phyloP scores from a whole-genome alignment of 2,329 filamentous ascomycete genomes.

The Thielaviopsis musarum region DNA sequence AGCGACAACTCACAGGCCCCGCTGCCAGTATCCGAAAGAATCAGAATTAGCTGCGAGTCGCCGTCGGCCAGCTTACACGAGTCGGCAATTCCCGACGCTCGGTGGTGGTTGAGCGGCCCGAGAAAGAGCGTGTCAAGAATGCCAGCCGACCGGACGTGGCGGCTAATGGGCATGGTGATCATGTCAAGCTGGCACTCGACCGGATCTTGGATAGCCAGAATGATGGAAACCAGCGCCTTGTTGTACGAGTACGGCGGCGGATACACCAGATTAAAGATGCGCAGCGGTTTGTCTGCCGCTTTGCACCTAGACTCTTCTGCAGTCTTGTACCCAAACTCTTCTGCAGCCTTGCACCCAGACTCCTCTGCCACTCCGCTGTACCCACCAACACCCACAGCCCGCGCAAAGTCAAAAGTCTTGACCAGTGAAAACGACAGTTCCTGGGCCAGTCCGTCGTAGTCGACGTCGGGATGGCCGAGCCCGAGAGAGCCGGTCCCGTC shows the following conservation, averaged over 20 bases:
- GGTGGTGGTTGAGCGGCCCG: constrained; percentile 30
- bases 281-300: constrained; percentile 16
- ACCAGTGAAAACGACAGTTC: constrained; percentile 59
- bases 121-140: constrained; percentile 8
- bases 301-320: too few relatives aligned
- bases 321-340: not conserved
- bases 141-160: not conserved
- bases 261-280: constrained; percentile 50
- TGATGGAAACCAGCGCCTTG: constrained; percentile 34
- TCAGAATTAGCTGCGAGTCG: constrained; percentile 48
- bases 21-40: constrained; percentile 47
- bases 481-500: constrained; percentile 45
- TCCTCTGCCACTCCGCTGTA: too few relatives aligned
- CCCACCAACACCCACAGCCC: constrained; percentile 41
- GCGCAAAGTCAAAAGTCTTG: constrained; percentile 47
- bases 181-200: constrained; percentile 41
- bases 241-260: constrained; percentile 39
- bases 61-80: constrained; percentile 56
- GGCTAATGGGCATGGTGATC: constrained; percentile 4
- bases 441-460: constrained; percentile 51
- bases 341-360: too few relatives aligned
- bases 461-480: constrained; percentile 36
- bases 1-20: constrained; percentile 51
- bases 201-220: constrained; percentile 54
- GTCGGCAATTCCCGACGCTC: constrained; percentile 52